Evolutionary conservation across 2,329 filamentous ascomycete species (phyloP).

Genomic region (Monosporascus sp.): DNA sequence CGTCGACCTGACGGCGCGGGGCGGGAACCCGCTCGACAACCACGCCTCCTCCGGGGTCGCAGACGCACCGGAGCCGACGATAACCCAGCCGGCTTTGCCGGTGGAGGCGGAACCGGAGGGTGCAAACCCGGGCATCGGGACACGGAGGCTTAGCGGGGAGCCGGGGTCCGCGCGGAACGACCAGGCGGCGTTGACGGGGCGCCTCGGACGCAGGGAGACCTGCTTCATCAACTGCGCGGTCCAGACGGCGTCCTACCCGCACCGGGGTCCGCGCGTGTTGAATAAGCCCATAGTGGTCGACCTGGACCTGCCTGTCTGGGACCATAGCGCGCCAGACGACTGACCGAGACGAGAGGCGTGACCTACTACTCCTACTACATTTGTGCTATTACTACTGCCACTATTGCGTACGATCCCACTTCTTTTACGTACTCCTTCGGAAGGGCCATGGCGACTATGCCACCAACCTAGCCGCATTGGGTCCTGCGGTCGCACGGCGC

Average conservation of each 20-base stretch:
- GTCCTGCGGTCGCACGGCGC: background rate
- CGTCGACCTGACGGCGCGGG: constrained; percentile 52
- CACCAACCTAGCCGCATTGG: too few species aligned
- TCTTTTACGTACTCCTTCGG: too few species aligned
- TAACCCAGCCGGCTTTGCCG: background rate
- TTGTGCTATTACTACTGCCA: background rate
- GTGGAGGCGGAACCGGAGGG: constrained; percentile 2
- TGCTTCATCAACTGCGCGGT: constrained; percentile 78
- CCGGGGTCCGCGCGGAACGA: constrained; percentile 37
- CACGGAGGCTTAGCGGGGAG: constrained; percentile 35
- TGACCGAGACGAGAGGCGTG: too few species aligned
- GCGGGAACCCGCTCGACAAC: constrained; percentile 39
- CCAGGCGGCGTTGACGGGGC: constrained; percentile 32
- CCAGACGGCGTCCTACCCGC: constrained; percentile 62
- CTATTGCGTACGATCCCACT: too few species aligned
- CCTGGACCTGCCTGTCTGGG: constrained; percentile 61
- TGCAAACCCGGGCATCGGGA: constrained; percentile 22
- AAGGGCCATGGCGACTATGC: too few species aligned
- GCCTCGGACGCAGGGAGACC: constrained; percentile 56
- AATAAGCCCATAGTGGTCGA: constrained; percentile 84
- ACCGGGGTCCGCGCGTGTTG: constrained; percentile 55
- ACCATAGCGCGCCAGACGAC: constrained; percentile 11
- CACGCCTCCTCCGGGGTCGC: constrained; percentile 29
- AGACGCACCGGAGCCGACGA: background rate
- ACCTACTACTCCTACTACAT: background rate